A percentile compares a stretch with the other conserved stretches of the same genome.
phyloP scores from a whole-genome alignment of 768 basidiomycete genomes.

The Psilocybe subaeruginosa region DNA sequence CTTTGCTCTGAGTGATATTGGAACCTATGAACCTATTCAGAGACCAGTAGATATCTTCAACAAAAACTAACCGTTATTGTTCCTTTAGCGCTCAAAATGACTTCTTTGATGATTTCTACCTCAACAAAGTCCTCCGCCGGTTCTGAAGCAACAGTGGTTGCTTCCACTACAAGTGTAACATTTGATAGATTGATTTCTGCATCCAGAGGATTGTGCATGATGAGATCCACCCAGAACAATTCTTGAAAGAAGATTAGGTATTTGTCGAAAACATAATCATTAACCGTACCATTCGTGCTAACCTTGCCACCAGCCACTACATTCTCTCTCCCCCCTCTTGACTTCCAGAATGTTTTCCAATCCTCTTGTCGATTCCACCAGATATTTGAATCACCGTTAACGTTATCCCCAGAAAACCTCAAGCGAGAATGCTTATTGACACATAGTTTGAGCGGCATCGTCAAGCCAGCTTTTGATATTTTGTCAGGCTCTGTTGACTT shows the following conservation, averaged over 20 bases:
- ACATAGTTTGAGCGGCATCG: constrained; percentile 72
- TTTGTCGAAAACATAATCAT: neutral
- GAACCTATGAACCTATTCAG: constrained; percentile 43
- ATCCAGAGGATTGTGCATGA: constrained; percentile 71
- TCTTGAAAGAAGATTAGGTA: constrained; percentile 43
- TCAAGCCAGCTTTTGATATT: constrained; percentile 45
- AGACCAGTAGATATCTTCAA: neutral
- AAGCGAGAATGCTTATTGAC: constrained; percentile 57
- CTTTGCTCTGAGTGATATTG: constrained; percentile 60
- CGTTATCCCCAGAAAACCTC: constrained; percentile 55
- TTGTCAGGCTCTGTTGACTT: constrained; percentile 56
- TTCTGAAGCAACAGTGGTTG: constrained; percentile 32
- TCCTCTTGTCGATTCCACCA: constrained; percentile 71
- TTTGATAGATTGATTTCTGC: constrained; percentile 72
- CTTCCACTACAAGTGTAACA: constrained; percentile 57
- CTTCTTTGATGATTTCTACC: constrained; percentile 62
- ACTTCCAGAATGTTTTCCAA: constrained; percentile 66
- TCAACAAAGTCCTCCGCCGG: constrained; percentile 46
- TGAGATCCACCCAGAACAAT: constrained; percentile 76
- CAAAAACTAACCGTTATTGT: constrained; percentile 55
- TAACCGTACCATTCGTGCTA: constrained; percentile 59
- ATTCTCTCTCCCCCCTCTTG: constrained; percentile 52
- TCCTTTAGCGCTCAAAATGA: constrained; percentile 66
- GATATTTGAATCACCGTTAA: constrained; percentile 41
- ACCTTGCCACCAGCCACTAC: constrained; percentile 62